Conservation (phyloP, 371 early-diverging fungal genomes). For the Lichtheimia hyalospora region DNA sequence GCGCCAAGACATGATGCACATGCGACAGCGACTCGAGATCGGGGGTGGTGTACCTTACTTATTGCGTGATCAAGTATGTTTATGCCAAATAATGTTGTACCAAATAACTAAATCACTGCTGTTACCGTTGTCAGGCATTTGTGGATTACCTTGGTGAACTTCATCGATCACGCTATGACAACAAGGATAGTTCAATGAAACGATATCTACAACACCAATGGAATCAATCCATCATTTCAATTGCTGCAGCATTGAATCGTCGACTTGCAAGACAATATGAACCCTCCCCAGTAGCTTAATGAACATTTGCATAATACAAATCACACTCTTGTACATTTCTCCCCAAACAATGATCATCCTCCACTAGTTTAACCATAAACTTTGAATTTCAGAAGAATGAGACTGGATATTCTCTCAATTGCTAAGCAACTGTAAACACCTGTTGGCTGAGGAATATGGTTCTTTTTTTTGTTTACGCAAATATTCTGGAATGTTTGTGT, state of each 20-base stretch:
- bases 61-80: constrained; percentile 14
- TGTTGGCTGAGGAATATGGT: no score
- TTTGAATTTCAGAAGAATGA: no score
- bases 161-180: constrained; percentile 1
- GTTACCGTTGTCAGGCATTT: constrained; percentile 13
- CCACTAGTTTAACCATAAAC: no score
- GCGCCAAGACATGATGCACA: constrained; percentile 10
- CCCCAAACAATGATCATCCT: no score
- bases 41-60: constrained; percentile 22
- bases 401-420: no score
- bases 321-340: no score
- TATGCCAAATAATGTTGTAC: no score
- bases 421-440: no score
- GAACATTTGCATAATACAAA: no score
- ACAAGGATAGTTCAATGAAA: constrained; percentile 5
- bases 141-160: constrained; percentile 5
- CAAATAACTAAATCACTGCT: no score
- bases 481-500: no score
- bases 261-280: constrained; percentile 12
- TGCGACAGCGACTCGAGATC: constrained; percentile 16
- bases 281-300: not conserved
- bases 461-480: no score
- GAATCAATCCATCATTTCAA: constrained; percentile 2
- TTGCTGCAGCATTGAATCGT: constrained; percentile 7
- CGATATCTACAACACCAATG: constrained; percentile 14